Evolutionary conservation across 2,329 filamentous ascomycete genomes (phyloP).

Genomic region (Phoma sp.): DNA sequence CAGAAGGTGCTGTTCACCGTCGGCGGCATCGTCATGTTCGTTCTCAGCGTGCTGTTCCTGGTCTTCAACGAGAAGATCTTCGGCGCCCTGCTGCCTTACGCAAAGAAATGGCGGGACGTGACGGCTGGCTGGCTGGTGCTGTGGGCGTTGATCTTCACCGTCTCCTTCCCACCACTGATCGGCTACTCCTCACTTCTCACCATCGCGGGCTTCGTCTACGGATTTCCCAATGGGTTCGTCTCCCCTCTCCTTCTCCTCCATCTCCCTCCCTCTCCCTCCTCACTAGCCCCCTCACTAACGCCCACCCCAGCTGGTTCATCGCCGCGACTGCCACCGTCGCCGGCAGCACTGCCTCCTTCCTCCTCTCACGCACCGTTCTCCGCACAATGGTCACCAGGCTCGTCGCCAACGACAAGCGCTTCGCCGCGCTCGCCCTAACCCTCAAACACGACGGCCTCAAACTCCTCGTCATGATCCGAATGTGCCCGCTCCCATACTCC

Average conservation of each 20-base stretch:
- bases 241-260: neutral
- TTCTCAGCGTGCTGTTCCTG: slow-evolving; percentile 70
- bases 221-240: slow-evolving; percentile 72
- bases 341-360: slow-evolving; percentile 79
- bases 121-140: slow-evolving; percentile 75
- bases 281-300: neutral
- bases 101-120: slow-evolving; percentile 76
- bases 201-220: slow-evolving; percentile 73
- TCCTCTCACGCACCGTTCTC: slow-evolving; percentile 79
- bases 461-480: slow-evolving; percentile 86
- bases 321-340: slow-evolving; percentile 77
- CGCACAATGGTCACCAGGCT: slow-evolving; percentile 78
- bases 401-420: slow-evolving; percentile 82
- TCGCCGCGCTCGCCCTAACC: slow-evolving; percentile 85
- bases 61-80: slow-evolving; percentile 84
- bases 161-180: slow-evolving; percentile 85
- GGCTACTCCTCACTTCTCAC: slow-evolving; percentile 82
- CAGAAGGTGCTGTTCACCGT: slow-evolving; percentile 67
- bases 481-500: slow-evolving; percentile 92
- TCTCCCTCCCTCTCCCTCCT: neutral
- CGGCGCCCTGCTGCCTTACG: slow-evolving; percentile 72
- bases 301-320: slow-evolving; percentile 74
- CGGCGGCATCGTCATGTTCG: slow-evolving; percentile 58
- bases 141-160: slow-evolving; percentile 74
- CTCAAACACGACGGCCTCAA: slow-evolving; percentile 89